Percentiles rank a stretch among this genome's conserved stretches.
Evolutionary conservation across 768 basidiomycete species (phyloP).

Genomic region (Boletellus emodensis): DNA sequence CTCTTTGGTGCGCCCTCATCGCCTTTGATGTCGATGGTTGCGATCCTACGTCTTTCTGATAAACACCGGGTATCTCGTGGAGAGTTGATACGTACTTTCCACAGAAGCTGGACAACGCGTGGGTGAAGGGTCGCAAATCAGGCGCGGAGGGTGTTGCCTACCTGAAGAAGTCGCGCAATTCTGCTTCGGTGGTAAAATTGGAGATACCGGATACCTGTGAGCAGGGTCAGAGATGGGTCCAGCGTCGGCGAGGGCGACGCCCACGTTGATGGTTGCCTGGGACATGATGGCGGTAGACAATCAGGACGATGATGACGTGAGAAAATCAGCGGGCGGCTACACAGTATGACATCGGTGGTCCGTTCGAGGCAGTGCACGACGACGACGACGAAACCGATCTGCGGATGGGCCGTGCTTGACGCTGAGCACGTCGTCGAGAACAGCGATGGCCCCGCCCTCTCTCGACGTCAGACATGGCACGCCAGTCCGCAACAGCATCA

Average conservation of each 20-base stretch:
- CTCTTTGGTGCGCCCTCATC: slow-evolving; percentile 35
- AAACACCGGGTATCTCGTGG: neutral
- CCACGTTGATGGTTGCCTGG: slow-evolving; percentile 33
- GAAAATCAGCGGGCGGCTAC: neutral
- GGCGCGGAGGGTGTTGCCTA: slow-evolving; percentile 32
- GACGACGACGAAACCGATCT: neutral
- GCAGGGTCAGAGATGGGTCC: neutral
- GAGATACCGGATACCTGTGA: slow-evolving; percentile 69
- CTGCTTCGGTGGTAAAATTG: slow-evolving; percentile 56
- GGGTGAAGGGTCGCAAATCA: slow-evolving; percentile 1
- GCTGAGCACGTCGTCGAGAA: slow-evolving; percentile 1
- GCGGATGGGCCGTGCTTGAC: slow-evolving; percentile 5
- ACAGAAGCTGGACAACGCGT: slow-evolving; percentile 60
- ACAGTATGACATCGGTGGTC: slow-evolving; percentile 11
- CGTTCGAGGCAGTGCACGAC: slow-evolving; percentile 11
- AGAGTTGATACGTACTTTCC: slow-evolving; percentile 54
- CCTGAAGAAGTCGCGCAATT: slow-evolving; percentile 81
- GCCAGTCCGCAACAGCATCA: slow-evolving; percentile 18
- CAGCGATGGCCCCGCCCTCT: slow-evolving; percentile 18
- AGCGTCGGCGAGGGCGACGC: slow-evolving; percentile 8
- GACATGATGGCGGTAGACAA: slow-evolving; percentile 17
- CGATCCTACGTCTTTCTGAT: slow-evolving; percentile 46
- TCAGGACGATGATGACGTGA: slow-evolving; percentile 4
- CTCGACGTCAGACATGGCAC: slow-evolving; percentile 3
- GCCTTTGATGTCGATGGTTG: slow-evolving; percentile 54